Percentiles rank a stretch among this genome's conserved stretches.
Evolutionary conservation across 1,139 yeast species (phyloP).

Genomic region (Protomyces macrosporus): DNA sequence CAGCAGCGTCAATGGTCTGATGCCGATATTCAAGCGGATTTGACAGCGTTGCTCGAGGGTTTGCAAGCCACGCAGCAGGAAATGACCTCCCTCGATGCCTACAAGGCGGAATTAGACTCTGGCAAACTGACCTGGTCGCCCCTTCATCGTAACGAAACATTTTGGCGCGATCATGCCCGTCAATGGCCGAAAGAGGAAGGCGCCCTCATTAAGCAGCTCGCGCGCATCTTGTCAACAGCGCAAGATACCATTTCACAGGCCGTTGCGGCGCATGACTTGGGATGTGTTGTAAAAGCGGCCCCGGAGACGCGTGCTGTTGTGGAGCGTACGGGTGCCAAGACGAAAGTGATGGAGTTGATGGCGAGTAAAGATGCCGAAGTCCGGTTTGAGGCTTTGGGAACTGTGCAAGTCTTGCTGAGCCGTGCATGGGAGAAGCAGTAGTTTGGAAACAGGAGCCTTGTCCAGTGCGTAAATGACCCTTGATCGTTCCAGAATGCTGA

Average conservation of each 20-base stretch:
- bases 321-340: constrained; percentile 54
- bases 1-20: constrained; percentile 90
- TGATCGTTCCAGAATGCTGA: too few relatives aligned
- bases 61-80: constrained; percentile 68
- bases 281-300: constrained; percentile 60
- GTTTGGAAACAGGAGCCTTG: too few relatives aligned
- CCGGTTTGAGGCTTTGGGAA: constrained; percentile 88
- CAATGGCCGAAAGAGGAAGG: constrained; percentile 69
- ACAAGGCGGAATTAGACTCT: constrained; percentile 74
- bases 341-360: constrained; percentile 78
- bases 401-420: constrained; percentile 87
- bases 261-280: constrained; percentile 67
- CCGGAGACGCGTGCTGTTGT: constrained; percentile 52
- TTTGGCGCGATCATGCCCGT: constrained; percentile 79
- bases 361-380: constrained; percentile 79
- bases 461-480: too few relatives aligned
- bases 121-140: constrained; percentile 85
- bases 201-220: constrained; percentile 58
- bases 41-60: constrained; percentile 52
- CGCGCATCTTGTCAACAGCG: constrained; percentile 39
- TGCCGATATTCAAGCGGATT: constrained; percentile 77
- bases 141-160: constrained; percentile 78
- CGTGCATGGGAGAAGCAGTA: constrained; percentile 44
- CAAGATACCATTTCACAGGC: constrained; percentile 43
- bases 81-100: constrained; percentile 90